Percentiles rank a stretch among this genome's conserved stretches.
Conservation (phyloP, 495 filamentous ascomycete genomes). For the Cercophora sp. region DNA sequence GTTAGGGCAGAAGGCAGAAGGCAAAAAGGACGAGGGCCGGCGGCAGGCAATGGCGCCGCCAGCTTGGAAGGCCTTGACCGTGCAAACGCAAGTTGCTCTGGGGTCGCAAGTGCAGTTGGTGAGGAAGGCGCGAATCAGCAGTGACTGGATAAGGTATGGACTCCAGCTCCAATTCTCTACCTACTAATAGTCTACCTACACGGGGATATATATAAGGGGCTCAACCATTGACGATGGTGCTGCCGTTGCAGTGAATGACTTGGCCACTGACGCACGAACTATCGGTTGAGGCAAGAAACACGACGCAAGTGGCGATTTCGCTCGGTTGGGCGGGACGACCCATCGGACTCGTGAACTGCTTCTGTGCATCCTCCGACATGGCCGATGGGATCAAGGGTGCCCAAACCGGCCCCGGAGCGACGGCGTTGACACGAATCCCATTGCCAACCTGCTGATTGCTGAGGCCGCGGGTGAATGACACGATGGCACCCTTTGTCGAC, state of each 20-base stretch:
- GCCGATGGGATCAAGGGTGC: constrained; percentile 78
- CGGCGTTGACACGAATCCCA: constrained; percentile 76
- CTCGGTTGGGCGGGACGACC: constrained; percentile 73
- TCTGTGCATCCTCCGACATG: constrained; percentile 65
- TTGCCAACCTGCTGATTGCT: constrained; percentile 68
- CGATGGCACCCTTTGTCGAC: constrained; percentile 75
- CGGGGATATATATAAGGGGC: neutral
- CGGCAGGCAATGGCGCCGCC: too few species aligned
- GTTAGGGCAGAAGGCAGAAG: neutral
- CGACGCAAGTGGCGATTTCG: constrained; percentile 79
- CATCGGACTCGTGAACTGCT: constrained; percentile 74
- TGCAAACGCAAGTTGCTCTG: too few species aligned
- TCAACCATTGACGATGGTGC: constrained; percentile 59
- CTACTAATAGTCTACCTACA: neutral
- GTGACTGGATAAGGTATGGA: neutral
- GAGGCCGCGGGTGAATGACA: constrained; percentile 75
- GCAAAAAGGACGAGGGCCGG: neutral
- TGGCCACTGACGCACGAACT: constrained; percentile 63
- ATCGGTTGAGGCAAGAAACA: constrained; percentile 76
- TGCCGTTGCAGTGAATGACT: constrained; percentile 66
- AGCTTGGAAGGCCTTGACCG: too few species aligned
- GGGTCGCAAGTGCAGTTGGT: too few species aligned
- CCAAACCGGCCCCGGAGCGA: constrained; percentile 82
- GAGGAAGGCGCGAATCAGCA: too few species aligned
- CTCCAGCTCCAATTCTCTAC: neutral